Evolutionary conservation across 345 rosid species (phyloP), one percentile per base, ranked within the genome.

Genomic region (Mangifera indica): DNA sequence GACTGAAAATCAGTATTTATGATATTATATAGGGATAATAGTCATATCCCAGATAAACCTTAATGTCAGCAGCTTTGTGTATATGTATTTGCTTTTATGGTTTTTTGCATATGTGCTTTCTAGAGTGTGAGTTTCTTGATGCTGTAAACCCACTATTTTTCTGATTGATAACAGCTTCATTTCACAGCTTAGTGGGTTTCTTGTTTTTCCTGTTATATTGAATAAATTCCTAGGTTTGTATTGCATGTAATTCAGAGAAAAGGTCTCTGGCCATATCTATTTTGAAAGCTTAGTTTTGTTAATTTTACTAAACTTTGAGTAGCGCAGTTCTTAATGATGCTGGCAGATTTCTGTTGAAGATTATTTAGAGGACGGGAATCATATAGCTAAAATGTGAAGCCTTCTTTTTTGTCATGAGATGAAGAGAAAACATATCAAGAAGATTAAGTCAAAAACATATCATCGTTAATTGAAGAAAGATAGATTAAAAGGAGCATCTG

Each of bases 361-460:
- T 72, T 87, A 87, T 71, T 78, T 76, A 67, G 85, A 82, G 63
- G 70, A 78, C 71, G 85, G 81, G 63, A 40, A 88, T 80, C 91
- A 84, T 65, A 75, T 85, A 45, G 96, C 98, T 45, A 95, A 91
- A 82, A 88, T 91, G 90, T 88, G 97, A 72, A 86, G 86, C 77
- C 88, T 95, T 73, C 94, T 95, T 74, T 95, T 91, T 76, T 93
- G 85, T 26, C 97, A 95, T 67, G 99, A 95, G 77, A 54, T 88
- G 76, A 95, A 92, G 83, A 78, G 82, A 74, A 92, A 92, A 81
- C 90, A 87, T 42, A 72, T 92, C 20, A 95, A 91, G 83, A 95
- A 91, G 79, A 95, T 95, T 14, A 91, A 95, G 84, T 92, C 98
- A 17, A 95, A 89, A 84, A 84, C 97, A 56, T 92, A 84, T 76